Percentiles rank a stretch among this genome's conserved stretches.
These are phyloP conservation scores for Puya raimondii DNA, from an alignment of 176 grass and related monocot species.

Conservation along the genomic window DNA sequence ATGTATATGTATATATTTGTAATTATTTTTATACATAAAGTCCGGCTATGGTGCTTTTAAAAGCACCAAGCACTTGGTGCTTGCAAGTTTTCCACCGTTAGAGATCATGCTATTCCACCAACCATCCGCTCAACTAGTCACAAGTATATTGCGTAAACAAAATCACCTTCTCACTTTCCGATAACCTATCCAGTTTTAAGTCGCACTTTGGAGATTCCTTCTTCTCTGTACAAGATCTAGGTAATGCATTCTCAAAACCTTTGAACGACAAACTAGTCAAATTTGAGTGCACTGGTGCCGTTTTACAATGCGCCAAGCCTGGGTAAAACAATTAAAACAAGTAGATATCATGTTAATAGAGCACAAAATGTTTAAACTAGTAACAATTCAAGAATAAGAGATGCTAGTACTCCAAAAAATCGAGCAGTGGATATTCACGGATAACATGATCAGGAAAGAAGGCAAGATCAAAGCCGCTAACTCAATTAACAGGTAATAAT, in stretches of 20 bases:
- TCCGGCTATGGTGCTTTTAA: too few relatives aligned
- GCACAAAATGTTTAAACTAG: neutral
- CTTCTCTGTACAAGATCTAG: conserved; percentile 47
- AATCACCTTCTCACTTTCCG: conserved; percentile 73
- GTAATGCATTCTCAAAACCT: conserved; percentile 33
- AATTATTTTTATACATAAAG: too few relatives aligned
- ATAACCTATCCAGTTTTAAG: conserved; percentile 73
- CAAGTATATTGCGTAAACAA: conserved; percentile 5
- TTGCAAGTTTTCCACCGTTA: too few relatives aligned
- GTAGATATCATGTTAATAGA: conserved; percentile 10
- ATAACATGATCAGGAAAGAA: too few relatives aligned
- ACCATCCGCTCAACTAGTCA: neutral
- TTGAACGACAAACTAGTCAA: conserved; percentile 18
- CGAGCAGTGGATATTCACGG: too few relatives aligned
- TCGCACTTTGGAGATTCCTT: conserved; percentile 41
- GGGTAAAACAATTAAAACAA: conserved; percentile 14
- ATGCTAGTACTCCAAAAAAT: too few relatives aligned
- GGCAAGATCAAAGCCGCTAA: too few relatives aligned
- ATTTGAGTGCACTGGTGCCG: conserved; percentile 23
- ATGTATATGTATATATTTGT: too few relatives aligned
- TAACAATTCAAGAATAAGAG: neutral
- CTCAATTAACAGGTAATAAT: too few relatives aligned
- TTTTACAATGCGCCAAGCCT: conserved; percentile 49
- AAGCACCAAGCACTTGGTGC: too few relatives aligned
- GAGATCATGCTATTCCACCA: too few relatives aligned